These are phyloP conservation scores for Stagonosporopsis vannaccii DNA, from an alignment of 2,329 filamentous ascomycete species.

Conservation along the genomic window DNA sequence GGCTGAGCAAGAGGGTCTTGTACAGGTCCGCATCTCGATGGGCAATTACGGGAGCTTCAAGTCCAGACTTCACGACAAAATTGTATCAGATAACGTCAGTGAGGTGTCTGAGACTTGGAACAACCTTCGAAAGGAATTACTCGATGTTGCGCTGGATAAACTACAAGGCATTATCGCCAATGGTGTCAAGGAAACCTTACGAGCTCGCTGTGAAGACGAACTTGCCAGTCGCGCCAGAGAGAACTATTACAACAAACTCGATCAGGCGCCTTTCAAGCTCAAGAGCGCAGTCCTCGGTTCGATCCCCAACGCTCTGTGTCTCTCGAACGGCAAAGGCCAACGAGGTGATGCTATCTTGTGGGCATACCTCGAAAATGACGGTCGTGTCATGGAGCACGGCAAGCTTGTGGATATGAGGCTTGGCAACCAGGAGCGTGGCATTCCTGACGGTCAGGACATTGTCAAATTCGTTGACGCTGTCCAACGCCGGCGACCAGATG, in stretches of 20 bases:
- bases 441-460: conserved; percentile 70
- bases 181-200: conserved; percentile 92
- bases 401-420: conserved; percentile 80
- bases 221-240: conserved; percentile 88
- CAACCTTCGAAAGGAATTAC: conserved; percentile 79
- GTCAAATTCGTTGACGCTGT: conserved; percentile 80
- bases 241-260: conserved; percentile 86
- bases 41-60: conserved; percentile 79
- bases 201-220: conserved; percentile 91
- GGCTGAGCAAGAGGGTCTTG: conserved; percentile 90
- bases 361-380: conserved; percentile 93
- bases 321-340: conserved; percentile 85
- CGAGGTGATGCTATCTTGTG: conserved; percentile 84
- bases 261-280: conserved; percentile 95
- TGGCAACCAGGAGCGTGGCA: conserved; percentile 69
- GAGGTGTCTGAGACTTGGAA: conserved; percentile 97
- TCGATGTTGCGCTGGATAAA: conserved; percentile 82
- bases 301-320: conserved; percentile 81
- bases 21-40: conserved; percentile 83
- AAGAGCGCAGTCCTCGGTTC: conserved; percentile 91
- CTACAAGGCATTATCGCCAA: conserved; percentile 85
- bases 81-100: conserved; percentile 94
- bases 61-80: conserved; percentile 78
- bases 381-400: conserved; percentile 85
- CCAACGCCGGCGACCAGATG: conserved; percentile 82